Percentiles rank a stretch among this genome's conserved stretches.
These are phyloP conservation scores for Rhizopogon salebrosus DNA, from an alignment of 768 basidiomycete genomes.

Conservation along the genomic window DNA sequence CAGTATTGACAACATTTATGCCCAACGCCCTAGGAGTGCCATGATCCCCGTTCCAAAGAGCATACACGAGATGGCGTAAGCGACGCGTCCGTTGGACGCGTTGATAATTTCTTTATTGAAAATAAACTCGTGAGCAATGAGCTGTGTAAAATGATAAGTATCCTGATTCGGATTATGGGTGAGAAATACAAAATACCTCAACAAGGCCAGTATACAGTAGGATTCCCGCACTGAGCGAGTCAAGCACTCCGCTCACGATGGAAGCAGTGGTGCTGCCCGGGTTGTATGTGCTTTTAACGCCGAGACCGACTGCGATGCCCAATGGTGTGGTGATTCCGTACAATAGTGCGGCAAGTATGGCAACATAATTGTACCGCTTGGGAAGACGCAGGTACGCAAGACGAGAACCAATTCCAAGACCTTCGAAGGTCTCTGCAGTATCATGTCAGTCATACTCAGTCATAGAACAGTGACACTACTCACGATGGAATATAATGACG, in stretches of 20 bases:
- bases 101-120: constrained; percentile 84
- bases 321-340: constrained; percentile 82
- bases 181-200: constrained; percentile 45
- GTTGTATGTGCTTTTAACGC: constrained; percentile 74
- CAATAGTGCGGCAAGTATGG: constrained; percentile 52
- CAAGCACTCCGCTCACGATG: constrained; percentile 82
- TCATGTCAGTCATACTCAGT: background rate
- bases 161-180: background rate
- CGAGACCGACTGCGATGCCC: constrained; percentile 83
- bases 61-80: constrained; percentile 75
- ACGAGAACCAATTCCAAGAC: constrained; percentile 87
- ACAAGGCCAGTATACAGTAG: constrained; percentile 84
- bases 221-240: constrained; percentile 83
- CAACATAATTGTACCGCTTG: constrained; percentile 46
- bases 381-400: constrained; percentile 72
- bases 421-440: constrained; percentile 81
- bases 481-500: constrained; percentile 90
- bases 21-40: constrained; percentile 89
- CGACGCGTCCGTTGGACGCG: constrained; percentile 57
- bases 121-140: constrained; percentile 92
- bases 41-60: constrained; percentile 81
- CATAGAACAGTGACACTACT: constrained; percentile 26
- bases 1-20: constrained; percentile 34
- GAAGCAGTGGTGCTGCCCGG: constrained; percentile 69
- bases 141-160: constrained; percentile 32